These are phyloP conservation scores for Ogataea methylovora DNA, from an alignment of 805 yeast genomes.

Conservation along the genomic window DNA sequence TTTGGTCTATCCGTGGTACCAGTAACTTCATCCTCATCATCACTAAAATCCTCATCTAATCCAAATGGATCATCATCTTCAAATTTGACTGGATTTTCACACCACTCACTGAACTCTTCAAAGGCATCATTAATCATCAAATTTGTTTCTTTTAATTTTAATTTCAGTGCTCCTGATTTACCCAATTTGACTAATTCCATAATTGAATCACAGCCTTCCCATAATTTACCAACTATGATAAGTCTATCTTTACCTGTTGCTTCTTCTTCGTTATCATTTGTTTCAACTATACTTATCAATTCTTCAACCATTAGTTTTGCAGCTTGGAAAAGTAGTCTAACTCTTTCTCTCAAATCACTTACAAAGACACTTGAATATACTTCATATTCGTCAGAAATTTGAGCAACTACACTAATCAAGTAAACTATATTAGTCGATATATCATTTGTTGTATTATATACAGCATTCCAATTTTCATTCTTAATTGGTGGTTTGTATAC, in stretches of 20 bases:
- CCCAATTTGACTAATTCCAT: constrained; percentile 38
- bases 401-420: constrained; percentile 36
- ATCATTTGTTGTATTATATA: constrained; percentile 40
- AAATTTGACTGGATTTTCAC: constrained; percentile 46
- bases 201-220: constrained; percentile 58
- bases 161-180: constrained; percentile 43
- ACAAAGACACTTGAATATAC: constrained; percentile 24
- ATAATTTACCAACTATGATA: constrained; percentile 56
- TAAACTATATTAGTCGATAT: constrained; percentile 36
- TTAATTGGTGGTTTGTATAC: constrained; percentile 55
- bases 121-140: constrained; percentile 50
- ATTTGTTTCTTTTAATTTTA: constrained; percentile 36
- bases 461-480: constrained; percentile 33
- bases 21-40: constrained; percentile 16
- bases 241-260: constrained; percentile 35
- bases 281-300: constrained; percentile 7
- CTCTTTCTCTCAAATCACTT: constrained; percentile 21
- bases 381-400: constrained; percentile 23
- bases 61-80: constrained; percentile 50
- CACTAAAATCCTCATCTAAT: constrained; percentile 24
- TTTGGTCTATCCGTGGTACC: constrained; percentile 8
- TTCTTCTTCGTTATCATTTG: constrained; percentile 7
- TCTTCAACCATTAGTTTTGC: constrained; percentile 9
- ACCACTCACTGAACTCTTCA: constrained; percentile 66
- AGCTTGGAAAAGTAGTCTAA: constrained; percentile 9